These are phyloP conservation scores for Rossbeevera mucosa DNA, from an alignment of 768 basidiomycete genomes.

Conservation along the genomic window DNA sequence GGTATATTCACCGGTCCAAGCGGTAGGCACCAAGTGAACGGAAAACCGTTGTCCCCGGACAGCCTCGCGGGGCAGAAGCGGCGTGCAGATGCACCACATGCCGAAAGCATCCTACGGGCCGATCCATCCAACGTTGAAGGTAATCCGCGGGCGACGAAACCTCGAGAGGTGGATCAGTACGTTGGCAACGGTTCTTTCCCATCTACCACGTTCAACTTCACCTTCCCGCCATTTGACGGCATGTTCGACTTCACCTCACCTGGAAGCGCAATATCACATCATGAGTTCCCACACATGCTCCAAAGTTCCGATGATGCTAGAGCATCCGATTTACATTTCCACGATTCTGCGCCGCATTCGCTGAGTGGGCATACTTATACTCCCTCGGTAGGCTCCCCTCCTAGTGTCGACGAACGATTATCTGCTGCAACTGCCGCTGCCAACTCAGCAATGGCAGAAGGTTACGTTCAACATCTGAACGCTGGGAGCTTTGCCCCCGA, in stretches of 20 bases:
- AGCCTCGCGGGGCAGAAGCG: constrained; percentile 69
- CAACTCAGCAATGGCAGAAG: constrained; percentile 66
- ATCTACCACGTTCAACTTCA: constrained; percentile 66
- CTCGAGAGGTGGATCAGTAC: constrained; percentile 39
- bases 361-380: constrained; percentile 33
- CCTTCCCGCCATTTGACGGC: constrained; percentile 60
- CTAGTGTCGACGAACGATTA: constrained; percentile 43
- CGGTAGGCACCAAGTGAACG: constrained; percentile 78
- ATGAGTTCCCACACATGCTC: constrained; percentile 34
- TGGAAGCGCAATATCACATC: constrained; percentile 32
- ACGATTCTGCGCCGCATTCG: constrained; percentile 30
- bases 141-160: constrained; percentile 24
- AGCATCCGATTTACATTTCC: constrained; percentile 29
- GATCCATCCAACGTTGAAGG: constrained; percentile 61
- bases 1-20: constrained; percentile 53
- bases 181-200: constrained; percentile 54
- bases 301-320: constrained; percentile 26
- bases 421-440: constrained; percentile 63
- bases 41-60: constrained; percentile 64
- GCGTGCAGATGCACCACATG: constrained; percentile 75
- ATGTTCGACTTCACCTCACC: constrained; percentile 50
- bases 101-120: constrained; percentile 72
- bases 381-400: constrained; percentile 31
- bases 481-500: constrained; percentile 51
- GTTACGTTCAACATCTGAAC: constrained; percentile 58